A percentile compares a stretch with the other conserved stretches of the same genome.
Evolutionary conservation across 192 early-diverging fungal species (phyloP).

Genomic region (Funneliformis mosseae): DNA sequence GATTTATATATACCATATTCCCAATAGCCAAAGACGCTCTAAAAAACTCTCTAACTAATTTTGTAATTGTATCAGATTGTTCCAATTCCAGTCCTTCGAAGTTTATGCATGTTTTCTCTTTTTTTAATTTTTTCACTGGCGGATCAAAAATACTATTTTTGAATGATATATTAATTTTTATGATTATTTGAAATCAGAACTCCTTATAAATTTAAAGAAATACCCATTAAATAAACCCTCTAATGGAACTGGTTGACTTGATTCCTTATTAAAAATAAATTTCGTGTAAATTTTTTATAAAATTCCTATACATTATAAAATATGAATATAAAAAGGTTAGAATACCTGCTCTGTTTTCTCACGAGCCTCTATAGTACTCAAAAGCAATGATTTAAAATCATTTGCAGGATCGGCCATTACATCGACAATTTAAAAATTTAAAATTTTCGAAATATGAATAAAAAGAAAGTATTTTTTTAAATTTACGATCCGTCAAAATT

Average conservation of each 20-base stretch:
- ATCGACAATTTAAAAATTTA: not conserved
- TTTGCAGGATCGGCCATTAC: not conserved
- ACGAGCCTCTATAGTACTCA: not conserved
- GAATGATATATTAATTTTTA: not conserved
- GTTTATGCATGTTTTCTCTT: not conserved
- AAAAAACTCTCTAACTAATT: not conserved
- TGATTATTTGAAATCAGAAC: not conserved
- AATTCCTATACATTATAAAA: not conserved
- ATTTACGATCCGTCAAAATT: too few relatives aligned
- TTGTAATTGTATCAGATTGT: not conserved
- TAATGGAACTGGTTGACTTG: not conserved
- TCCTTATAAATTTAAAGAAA: not conserved
- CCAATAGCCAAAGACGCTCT: not conserved
- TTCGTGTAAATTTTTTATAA: not conserved
- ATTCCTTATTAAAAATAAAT: not conserved
- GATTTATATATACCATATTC: not conserved
- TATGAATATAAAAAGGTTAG: not conserved
- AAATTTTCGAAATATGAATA: too few relatives aligned
- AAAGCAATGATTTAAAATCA: not conserved
- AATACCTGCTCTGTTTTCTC: not conserved
- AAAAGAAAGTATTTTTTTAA: too few relatives aligned
- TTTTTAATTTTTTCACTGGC: not conserved
- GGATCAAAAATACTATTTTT: not conserved
- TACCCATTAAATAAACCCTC: not conserved
- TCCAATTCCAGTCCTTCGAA: not conserved